These are phyloP conservation scores for Stemphylium beticola DNA, from an alignment of 2,329 filamentous ascomycete genomes.

Conservation along the genomic window DNA sequence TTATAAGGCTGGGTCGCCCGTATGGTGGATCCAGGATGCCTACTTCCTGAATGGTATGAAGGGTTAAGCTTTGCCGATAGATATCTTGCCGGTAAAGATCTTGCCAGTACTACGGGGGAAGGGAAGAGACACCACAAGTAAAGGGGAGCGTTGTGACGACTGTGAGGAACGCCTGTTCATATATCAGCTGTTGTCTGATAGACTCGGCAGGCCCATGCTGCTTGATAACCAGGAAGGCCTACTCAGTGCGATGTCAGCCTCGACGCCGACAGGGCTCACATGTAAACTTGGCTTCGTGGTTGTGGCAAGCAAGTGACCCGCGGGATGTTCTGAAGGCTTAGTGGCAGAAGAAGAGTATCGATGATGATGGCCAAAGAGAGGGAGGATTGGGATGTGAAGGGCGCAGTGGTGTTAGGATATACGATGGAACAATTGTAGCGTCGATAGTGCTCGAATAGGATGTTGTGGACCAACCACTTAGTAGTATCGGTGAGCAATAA, in stretches of 20 bases:
- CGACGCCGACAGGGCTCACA: not conserved
- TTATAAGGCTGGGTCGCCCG: slow-evolving; percentile 4
- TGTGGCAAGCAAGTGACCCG: not conserved
- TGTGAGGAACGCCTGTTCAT: not conserved
- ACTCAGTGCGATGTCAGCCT: slow-evolving; percentile 3
- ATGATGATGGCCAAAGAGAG: not conserved
- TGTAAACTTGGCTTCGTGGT: not conserved
- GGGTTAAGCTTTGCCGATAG: not conserved
- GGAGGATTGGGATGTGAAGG: not conserved
- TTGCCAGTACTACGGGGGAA: slow-evolving; percentile 11
- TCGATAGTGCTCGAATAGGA: slow-evolving; percentile 11
- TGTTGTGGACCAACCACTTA: slow-evolving; percentile 6
- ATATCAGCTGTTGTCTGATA: not conserved
- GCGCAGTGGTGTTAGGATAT: not conserved
- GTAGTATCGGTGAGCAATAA: not conserved
- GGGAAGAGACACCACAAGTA: slow-evolving; percentile 14
- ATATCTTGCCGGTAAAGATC: slow-evolving; percentile 2
- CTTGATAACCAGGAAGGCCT: not conserved
- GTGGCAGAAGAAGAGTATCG: not conserved
- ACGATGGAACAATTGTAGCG: not conserved
- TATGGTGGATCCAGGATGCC: slow-evolving; percentile 11
- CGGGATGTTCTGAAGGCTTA: not conserved
- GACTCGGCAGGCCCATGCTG: not conserved
- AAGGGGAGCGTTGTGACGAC: slow-evolving; percentile 21
- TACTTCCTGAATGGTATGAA: slow-evolving; percentile 12